Conservation (phyloP, 805 yeast species). For the Cyberlindnera amylophila region DNA sequence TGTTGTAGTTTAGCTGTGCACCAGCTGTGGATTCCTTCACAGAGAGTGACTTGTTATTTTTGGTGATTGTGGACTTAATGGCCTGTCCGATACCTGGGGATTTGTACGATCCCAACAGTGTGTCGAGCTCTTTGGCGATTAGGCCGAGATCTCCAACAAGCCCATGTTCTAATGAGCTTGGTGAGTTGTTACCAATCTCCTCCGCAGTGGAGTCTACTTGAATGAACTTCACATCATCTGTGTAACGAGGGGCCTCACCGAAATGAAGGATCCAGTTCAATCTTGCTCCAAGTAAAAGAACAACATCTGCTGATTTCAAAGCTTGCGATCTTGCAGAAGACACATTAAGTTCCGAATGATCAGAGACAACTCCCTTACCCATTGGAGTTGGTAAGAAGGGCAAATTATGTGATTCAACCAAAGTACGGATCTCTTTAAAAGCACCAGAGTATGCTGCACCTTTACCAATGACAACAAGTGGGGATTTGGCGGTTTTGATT, state of each 20-base stretch:
- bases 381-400: conserved; percentile 73
- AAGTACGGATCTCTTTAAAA: conserved; percentile 34
- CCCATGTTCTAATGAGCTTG: conserved; percentile 35
- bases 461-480: conserved; percentile 62
- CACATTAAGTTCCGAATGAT: conserved; percentile 42
- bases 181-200: conserved; percentile 47
- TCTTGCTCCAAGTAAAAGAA: conserved; percentile 60
- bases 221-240: conserved; percentile 42
- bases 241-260: conserved; percentile 56
- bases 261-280: conserved; percentile 72
- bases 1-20: conserved; percentile 42
- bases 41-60: conserved; percentile 32
- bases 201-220: conserved; percentile 55
- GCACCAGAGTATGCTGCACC: conserved; percentile 53
- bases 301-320: conserved; percentile 52
- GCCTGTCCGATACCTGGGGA: conserved; percentile 30
- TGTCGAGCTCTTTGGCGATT: conserved; percentile 35
- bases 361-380: conserved; percentile 72
- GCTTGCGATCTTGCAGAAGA: conserved; percentile 66
- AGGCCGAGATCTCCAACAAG: conserved; percentile 53
- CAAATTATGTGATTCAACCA: conserved; percentile 40
- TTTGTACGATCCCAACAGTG: conserved; percentile 26
- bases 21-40: conserved; percentile 30
- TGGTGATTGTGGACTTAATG: conserved; percentile 28
- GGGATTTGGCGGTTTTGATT: conserved; percentile 36